Base-by-base conservation (phyloP, 148 eudicot species). In the Vaccinium myrtillus region DNA sequence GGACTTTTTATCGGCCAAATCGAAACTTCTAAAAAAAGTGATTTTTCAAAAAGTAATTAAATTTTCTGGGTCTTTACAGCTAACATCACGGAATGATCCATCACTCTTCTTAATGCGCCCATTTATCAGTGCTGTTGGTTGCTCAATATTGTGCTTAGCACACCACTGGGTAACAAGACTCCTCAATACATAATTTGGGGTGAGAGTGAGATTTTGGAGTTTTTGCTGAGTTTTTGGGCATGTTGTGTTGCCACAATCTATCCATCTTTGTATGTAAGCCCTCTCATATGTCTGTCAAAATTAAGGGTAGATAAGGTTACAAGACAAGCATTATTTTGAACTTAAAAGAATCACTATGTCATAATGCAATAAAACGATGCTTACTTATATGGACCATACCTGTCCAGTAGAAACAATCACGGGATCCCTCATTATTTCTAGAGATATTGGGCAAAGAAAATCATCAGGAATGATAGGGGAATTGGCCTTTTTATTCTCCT, bases 361-460 rank as follows among this genome's bases (percentile, higher is more conserved):
- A 54, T 39, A 71, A 79, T 32, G 39, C 74, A 13, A 54, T 79
- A 15, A 77, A 15, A 5, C 6, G n/a, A 77, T 14, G 36, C 36
- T 49, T 30, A 48, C 46, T 27, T 54, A 12, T 19, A 73, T 54
- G 58, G 77, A 53, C 39, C 25, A 18, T 90, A 95, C 98, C 98
- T 95, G 98, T 77, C 98, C 98, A 9, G 98, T 94, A 23, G 98
- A 92, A 67, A 93, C 95, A 88, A 94, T 92, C 59, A 94, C 96
- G 30, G 98, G 98, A 89, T 95, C 98, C 87, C 95, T 91, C 98
- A 94, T 95, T n/a, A 95, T 90, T 81, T 95, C 98, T 58, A 94
- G 94, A 67, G 98, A 95, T 75, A 95, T 93, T 23, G 98, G 96
- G 79, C 98, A 95, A 58, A 89, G 95, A 63, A 90, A 94, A 85